A percentile compares a stretch with the other conserved stretches of the same genome.
Conservation (phyloP, 2,329 filamentous ascomycete genomes). For the Phialocephala sp. region DNA sequence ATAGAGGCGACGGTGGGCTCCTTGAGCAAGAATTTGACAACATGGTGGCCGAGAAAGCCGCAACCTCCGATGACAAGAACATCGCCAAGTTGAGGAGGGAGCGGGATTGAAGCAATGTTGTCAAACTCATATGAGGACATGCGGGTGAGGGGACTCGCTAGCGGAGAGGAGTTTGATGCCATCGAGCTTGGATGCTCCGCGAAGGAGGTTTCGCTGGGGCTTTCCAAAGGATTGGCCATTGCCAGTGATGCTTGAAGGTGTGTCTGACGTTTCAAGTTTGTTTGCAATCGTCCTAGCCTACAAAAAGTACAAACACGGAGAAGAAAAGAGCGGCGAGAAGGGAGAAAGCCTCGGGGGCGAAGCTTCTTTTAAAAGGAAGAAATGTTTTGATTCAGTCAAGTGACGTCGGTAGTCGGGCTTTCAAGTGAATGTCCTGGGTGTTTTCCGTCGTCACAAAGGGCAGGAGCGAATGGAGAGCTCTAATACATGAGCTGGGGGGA, state of each 20-base stretch:
- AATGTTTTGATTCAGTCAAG: background rate
- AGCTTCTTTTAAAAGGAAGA: background rate
- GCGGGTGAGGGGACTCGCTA: constrained; percentile 5
- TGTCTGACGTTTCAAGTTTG: background rate
- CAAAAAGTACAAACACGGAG: too few relatives aligned
- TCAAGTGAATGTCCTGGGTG: background rate
- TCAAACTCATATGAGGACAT: constrained; percentile 11
- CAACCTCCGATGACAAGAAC: constrained; percentile 23
- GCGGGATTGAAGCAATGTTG: background rate
- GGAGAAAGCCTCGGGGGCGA: background rate
- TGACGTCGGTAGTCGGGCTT: background rate
- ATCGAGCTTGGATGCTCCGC: background rate
- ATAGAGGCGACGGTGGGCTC: constrained; percentile 48
- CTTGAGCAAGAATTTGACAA: constrained; percentile 52
- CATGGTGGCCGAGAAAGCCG: constrained; percentile 55
- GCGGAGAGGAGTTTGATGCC: background rate
- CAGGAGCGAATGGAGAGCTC: background rate
- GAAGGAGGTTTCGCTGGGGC: background rate
- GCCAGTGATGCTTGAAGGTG: background rate
- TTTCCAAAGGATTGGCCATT: background rate
- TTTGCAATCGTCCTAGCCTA: background rate
- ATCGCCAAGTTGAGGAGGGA: constrained; percentile 13
- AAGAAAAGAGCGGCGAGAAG: too few relatives aligned
- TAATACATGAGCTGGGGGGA: too few relatives aligned
- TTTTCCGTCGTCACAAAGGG: background rate